phyloP scores from a whole-genome alignment of 106 monocot species.

The Narthecium ossifragum region DNA sequence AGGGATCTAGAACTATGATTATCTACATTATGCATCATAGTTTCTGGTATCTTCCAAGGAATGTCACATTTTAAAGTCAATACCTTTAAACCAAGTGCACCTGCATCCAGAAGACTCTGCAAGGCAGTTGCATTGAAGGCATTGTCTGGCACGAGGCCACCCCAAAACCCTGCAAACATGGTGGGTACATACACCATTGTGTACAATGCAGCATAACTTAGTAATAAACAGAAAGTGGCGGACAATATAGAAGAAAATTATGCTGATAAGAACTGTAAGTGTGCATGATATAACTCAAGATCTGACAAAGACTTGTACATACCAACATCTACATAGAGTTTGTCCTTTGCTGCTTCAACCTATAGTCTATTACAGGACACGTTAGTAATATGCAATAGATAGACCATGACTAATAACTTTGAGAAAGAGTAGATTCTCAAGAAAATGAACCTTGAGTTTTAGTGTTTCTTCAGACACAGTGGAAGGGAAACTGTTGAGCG shows the following conservation, averaged over 20 bases:
- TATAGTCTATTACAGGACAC: constrained; percentile 21
- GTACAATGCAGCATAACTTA: too few species aligned
- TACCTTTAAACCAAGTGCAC: constrained; percentile 53
- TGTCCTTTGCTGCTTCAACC: constrained; percentile 75
- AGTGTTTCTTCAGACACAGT: constrained; percentile 86
- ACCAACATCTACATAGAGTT: constrained; percentile 95
- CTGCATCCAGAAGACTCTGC: constrained; percentile 36
- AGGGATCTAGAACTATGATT: too few species aligned
- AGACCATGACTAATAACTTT: not conserved
- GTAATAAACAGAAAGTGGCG: too few species aligned
- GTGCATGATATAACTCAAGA: too few species aligned
- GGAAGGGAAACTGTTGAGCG: constrained; percentile 82
- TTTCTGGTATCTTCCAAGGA: too few species aligned
- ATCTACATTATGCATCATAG: too few species aligned
- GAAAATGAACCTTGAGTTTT: constrained; percentile 54
- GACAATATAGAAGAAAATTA: too few species aligned
- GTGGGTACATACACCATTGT: too few species aligned
- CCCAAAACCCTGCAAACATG: constrained; percentile 79
- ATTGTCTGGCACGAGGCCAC: constrained; percentile 94
- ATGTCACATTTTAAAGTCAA: not conserved
- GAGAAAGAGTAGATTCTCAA: not conserved
- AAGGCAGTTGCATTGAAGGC: constrained; percentile 55
- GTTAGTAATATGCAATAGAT: constrained; percentile 4
- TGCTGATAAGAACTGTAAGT: too few species aligned
- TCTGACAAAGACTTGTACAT: constrained; percentile 9